Evolutionary conservation across 306 rosid species (phyloP), one percentile per base, ranked within the genome.

Genomic region (Pueraria montana): DNA sequence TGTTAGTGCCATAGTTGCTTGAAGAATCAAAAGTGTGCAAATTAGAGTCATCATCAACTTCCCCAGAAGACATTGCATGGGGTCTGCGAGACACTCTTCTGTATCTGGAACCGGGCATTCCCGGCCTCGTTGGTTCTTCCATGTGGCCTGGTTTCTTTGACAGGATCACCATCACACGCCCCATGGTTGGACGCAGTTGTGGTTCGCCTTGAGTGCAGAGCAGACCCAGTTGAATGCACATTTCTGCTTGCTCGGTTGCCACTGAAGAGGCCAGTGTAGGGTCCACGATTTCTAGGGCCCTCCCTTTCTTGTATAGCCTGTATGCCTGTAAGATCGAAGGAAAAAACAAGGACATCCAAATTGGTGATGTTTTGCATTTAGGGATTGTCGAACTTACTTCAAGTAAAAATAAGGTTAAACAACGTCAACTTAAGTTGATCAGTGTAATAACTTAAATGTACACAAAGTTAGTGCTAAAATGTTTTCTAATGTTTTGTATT

Each of bases 91-190:
- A n/a, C 0, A 24, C 5, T 83, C 93, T 89, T 87, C 92, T 84
- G 40, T 88, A 92, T 45, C 96, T 87, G 13, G 93, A 62, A 34
- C 98, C 92, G 0, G 96, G 91, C 8, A 87, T 4, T 38, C 91
- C 97, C 0, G 98, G 98, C 58, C 93, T 84, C 0, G 84, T 89
- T 55, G 98, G 96, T 81, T 95, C 96, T 13, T 93, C 94, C 82
- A 91, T 81, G 72, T 87, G 82, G 46, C 89, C 84, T 0, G 92
- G 88, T 77, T 86, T 95, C 87, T 71, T 93, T 0, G 98, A 92
- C 7, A 95, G 83, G 46, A 86, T 86, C 88, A 95, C 87, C 82
- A 88, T 91, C 77, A 91, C 96, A 2, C 93, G 94, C 11, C 87
- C 87, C 98, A 93, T 95, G 13, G 74, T 84, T 27, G 96, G 98